Evolutionary conservation across 2,329 filamentous ascomycete genomes (phyloP).

Genomic region (Aureobasidium sp.): DNA sequence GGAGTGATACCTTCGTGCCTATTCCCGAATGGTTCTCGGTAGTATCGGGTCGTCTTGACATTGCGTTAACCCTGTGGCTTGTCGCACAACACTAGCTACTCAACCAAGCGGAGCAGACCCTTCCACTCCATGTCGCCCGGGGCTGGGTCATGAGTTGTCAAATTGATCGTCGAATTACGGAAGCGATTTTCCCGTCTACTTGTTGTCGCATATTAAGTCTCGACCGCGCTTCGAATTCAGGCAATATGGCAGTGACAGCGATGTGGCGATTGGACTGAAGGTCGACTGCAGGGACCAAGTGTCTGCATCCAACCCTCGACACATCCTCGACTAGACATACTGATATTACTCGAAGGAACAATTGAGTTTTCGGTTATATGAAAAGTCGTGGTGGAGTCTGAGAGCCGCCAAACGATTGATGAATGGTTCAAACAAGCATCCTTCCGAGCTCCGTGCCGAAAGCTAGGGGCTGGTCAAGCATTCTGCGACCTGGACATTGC

Average conservation of each 20-base stretch:
- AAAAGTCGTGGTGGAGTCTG: background rate
- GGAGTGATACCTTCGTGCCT: background rate
- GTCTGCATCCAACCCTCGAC: background rate
- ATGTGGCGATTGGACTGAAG: background rate
- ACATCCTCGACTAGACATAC: background rate
- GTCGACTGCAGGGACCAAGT: background rate
- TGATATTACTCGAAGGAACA: background rate
- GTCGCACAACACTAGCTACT: background rate
- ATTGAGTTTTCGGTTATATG: background rate
- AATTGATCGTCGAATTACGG: background rate
- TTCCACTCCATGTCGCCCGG: background rate
- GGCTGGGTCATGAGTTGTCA: background rate
- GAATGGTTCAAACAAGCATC: conserved; percentile 4
- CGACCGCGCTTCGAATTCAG: background rate
- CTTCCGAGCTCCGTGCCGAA: background rate
- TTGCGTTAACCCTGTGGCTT: background rate
- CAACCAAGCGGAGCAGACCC: background rate
- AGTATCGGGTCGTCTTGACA: background rate
- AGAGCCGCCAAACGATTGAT: background rate
- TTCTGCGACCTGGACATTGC: background rate
- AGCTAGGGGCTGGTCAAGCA: background rate
- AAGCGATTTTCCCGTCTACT: background rate
- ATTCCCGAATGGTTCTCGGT: background rate
- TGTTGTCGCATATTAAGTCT: background rate
- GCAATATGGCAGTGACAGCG: background rate